A percentile compares a stretch with the other conserved stretches of the same genome.
Evolutionary conservation across 371 early-diverging fungal species (phyloP).

Genomic region (Zychaea mexicana): DNA sequence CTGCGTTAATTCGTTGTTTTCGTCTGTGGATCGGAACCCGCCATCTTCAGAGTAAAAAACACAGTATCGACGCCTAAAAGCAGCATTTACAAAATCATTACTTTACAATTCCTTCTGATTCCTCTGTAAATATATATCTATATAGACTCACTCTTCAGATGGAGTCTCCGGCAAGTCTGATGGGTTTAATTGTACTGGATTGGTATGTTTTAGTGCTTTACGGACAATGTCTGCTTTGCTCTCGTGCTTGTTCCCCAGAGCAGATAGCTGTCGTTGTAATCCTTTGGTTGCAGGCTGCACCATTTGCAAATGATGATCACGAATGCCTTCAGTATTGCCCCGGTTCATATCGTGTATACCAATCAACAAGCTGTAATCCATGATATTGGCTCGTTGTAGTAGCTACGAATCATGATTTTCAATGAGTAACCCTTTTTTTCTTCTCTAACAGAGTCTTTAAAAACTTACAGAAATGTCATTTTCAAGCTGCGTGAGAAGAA

Average conservation of each 20-base stretch:
- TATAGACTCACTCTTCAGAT: slow-evolving; percentile 46
- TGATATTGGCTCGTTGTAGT: slow-evolving; percentile 80
- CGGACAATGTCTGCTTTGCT: slow-evolving; percentile 69
- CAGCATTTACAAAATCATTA: no score
- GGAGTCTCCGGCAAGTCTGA: slow-evolving; percentile 52
- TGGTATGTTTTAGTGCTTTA: slow-evolving; percentile 70
- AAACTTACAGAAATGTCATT: slow-evolving; percentile 70
- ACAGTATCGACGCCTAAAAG: slow-evolving; percentile 68
- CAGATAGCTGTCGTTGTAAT: slow-evolving; percentile 39
- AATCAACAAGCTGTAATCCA: slow-evolving; percentile 96
- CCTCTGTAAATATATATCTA: not conserved
- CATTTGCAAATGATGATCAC: slow-evolving; percentile 84
- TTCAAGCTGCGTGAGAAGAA: slow-evolving; percentile 83
- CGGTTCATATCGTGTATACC: slow-evolving; percentile 85
- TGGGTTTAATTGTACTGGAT: slow-evolving; percentile 64
- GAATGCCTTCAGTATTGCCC: slow-evolving; percentile 86
- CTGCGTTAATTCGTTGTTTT: slow-evolving; percentile 59
- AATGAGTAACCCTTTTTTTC: not conserved
- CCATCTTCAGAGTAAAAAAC: slow-evolving; percentile 91
- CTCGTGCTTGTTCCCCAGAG: slow-evolving; percentile 48
- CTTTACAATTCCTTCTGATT: not conserved
- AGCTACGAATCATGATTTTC: slow-evolving; percentile 38
- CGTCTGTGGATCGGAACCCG: slow-evolving; percentile 85
- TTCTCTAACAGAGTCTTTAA: no score
- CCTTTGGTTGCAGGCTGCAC: slow-evolving; percentile 66